phyloP scores from a whole-genome alignment of 106 monocot species.

The Chionographis japonica region DNA sequence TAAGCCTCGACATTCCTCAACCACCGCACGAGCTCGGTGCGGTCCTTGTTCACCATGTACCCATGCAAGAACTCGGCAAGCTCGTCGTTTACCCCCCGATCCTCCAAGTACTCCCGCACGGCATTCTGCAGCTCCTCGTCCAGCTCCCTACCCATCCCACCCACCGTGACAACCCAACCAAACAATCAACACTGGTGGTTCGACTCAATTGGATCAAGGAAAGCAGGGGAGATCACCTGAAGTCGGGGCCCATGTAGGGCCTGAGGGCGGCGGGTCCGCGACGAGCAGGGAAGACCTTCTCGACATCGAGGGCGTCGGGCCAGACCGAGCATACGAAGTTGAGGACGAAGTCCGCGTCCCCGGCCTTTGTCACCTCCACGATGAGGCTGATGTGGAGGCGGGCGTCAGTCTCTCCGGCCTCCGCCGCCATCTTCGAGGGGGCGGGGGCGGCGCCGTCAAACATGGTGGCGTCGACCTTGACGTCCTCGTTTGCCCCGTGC shows the following conservation, averaged over 20 bases:
- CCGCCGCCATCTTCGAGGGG: constrained; percentile 11
- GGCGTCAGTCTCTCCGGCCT: constrained; percentile 13
- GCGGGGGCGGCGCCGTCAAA: constrained; percentile 54
- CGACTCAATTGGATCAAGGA: not conserved
- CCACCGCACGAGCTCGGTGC: constrained; percentile 39
- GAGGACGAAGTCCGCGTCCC: not conserved
- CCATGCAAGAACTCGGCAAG: constrained; percentile 49
- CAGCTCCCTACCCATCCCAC: constrained; percentile 28
- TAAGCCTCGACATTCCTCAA: constrained; percentile 33
- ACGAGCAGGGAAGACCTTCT: constrained; percentile 47
- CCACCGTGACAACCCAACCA: not conserved
- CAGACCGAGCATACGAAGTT: constrained; percentile 55
- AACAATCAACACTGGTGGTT: not conserved
- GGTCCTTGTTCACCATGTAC: constrained; percentile 36
- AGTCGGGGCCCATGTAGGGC: constrained; percentile 46
- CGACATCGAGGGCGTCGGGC: constrained; percentile 57
- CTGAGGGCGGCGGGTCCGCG: constrained; percentile 9
- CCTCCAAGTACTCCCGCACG: constrained; percentile 43
- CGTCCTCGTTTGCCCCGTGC: constrained; percentile 24
- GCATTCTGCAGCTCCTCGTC: constrained; percentile 45
- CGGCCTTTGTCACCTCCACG: constrained; percentile 20
- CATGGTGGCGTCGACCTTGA: constrained; percentile 73
- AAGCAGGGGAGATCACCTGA: constrained; percentile 30
- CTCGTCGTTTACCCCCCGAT: constrained; percentile 50
- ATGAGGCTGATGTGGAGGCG: constrained; percentile 52